Base-by-base conservation (phyloP, 2,329 filamentous ascomycete species). In the Fusarium dimerum region DNA sequence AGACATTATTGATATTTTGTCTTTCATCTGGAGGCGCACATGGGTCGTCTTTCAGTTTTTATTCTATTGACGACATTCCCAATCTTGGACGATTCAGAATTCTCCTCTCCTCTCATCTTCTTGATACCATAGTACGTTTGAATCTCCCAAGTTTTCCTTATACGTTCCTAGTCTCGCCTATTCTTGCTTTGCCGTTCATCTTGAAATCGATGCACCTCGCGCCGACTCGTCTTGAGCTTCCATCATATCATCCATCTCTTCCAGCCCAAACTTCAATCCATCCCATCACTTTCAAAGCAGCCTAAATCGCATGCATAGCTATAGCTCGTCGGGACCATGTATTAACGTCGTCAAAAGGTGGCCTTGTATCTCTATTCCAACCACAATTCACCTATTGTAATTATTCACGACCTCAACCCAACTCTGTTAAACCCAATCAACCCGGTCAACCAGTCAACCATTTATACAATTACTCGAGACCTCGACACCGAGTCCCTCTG, bases 291-390 rank as follows among this genome's bases (percentile, higher is more conserved):
- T 47, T 20, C 39, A 26, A 26, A 20, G 38, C 47, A 54, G 38
- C 42, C 45, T 45, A 43, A 45, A 55, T 54, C 56, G 45, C 50
- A 52, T 66, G 65, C 65, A 36, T 36, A 36, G 11, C 32, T 66
- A 36, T 36, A 36, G 11, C 32, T 36, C 32, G 32, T 9, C 11
- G 63, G 60, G 65, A 69, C 55, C 56, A 71, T 71, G 68, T 60
- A 55, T 69, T 70, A 64, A 64, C 52, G 59, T 61, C 55, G 54
- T 53, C 52, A 51, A 51, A 56, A 50, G 48, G 51, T 55, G 51
- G 54, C 58, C 51, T 58, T 51, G 52, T 52, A 52, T 54, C 50
- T 48, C 56, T 59, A 52, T 47, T 54, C 54, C 10, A 36, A 36
- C 32, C 32, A 36, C 10, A 36, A 36, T 9, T 15, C 13, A 36